Percentiles rank a stretch among this genome's conserved stretches.
phyloP scores from a whole-genome alignment of 768 basidiomycete species.

The Astraeus odoratus region DNA sequence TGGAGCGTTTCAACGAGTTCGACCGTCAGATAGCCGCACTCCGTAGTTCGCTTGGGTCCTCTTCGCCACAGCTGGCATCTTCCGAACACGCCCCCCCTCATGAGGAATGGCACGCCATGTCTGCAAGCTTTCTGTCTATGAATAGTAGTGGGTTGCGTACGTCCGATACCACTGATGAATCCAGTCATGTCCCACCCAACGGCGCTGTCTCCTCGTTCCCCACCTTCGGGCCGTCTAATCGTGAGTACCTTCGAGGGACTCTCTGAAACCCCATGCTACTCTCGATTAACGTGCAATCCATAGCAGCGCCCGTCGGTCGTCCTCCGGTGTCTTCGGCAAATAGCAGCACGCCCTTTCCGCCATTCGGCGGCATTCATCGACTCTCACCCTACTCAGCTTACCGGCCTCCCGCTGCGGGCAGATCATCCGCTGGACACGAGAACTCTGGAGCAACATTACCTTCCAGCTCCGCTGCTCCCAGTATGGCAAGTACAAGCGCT shows the following conservation, averaged over 20 bases:
- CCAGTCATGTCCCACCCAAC: slow-evolving; percentile 5
- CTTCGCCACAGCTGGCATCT: slow-evolving; percentile 20
- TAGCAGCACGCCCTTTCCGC: slow-evolving; percentile 11
- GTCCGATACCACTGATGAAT: slow-evolving; percentile 4
- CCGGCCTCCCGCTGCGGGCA: slow-evolving; percentile 11
- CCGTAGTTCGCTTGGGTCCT: slow-evolving; percentile 31
- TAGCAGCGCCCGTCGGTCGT: slow-evolving; percentile 3
- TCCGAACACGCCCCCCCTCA: slow-evolving; percentile 11
- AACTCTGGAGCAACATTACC: slow-evolving; percentile 9
- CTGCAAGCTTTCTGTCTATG: slow-evolving; percentile 16
- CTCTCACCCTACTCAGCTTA: slow-evolving; percentile 19
- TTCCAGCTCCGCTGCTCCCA: slow-evolving; percentile 6
- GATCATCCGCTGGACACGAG: slow-evolving; percentile 13
- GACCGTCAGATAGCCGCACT: slow-evolving; percentile 47
- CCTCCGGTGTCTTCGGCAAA: slow-evolving; percentile 10
- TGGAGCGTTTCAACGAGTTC: slow-evolving; percentile 49
- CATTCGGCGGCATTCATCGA: slow-evolving; percentile 18
- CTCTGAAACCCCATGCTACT: slow-evolving; percentile 5
- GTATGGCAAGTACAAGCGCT: slow-evolving; percentile 14
- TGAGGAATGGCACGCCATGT: slow-evolving; percentile 13
- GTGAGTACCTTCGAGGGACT: too few species aligned
- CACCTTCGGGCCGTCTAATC: slow-evolving; percentile 13
- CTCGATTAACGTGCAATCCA: slow-evolving; percentile 3
- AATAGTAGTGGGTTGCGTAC: slow-evolving; percentile 3
- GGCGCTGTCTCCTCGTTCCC: slow-evolving; percentile 13